These are phyloP conservation scores for Cladosporium sp. DNA, from an alignment of 2,329 filamentous ascomycete species.

Conservation along the genomic window DNA sequence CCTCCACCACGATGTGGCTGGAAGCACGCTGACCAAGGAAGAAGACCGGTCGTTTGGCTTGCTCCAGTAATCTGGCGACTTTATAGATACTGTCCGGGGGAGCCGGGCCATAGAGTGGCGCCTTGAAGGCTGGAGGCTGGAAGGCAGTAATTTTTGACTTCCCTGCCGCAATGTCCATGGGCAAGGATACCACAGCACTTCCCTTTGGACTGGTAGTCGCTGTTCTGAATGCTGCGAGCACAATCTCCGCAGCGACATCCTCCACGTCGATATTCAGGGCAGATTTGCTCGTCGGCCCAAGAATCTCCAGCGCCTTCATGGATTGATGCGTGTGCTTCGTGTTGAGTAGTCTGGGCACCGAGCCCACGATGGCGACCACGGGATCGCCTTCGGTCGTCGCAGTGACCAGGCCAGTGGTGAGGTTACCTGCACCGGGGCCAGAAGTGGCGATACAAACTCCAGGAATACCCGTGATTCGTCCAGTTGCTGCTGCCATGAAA, in stretches of 20 bases:
- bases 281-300: constrained; percentile 42
- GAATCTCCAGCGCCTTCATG: constrained; percentile 41
- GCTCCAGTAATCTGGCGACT: constrained; percentile 32
- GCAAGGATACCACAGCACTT: constrained; percentile 40
- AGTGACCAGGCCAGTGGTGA: constrained; percentile 44
- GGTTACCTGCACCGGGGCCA: constrained; percentile 45
- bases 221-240: constrained; percentile 43
- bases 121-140: constrained; percentile 34
- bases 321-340: constrained; percentile 46
- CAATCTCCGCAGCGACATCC: constrained; percentile 45
- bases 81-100: constrained; percentile 29
- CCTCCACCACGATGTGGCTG: constrained; percentile 36
- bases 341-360: constrained; percentile 40
- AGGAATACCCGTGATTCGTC: constrained; percentile 42
- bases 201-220: constrained; percentile 41
- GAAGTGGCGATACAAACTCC: constrained; percentile 47
- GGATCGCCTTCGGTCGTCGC: constrained; percentile 47
- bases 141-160: constrained; percentile 39
- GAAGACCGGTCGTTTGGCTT: constrained; percentile 37
- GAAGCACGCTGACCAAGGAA: constrained; percentile 44
- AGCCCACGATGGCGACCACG: constrained; percentile 46
- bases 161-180: constrained; percentile 41
- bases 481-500: constrained; percentile 46
- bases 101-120: constrained; percentile 40
- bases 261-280: constrained; percentile 41